phyloP scores from a whole-genome alignment of 2,329 filamentous ascomycete genomes.

The Paraconiothyrium brasiliense region DNA sequence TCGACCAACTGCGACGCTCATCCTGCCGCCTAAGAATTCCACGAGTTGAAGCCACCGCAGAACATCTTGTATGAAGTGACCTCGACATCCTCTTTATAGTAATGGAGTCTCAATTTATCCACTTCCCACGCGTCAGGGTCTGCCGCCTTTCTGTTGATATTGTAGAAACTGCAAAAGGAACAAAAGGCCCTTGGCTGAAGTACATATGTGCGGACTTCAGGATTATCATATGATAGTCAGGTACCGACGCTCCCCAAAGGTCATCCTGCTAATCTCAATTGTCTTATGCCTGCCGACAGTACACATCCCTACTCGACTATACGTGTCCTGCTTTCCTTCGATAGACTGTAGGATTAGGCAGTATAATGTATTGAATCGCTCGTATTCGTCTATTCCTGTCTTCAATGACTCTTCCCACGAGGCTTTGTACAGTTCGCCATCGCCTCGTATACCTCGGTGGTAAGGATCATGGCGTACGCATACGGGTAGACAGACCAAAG shows the following conservation, averaged over 20 bases:
- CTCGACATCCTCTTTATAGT: no score
- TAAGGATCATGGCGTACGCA: slow-evolving; percentile 7
- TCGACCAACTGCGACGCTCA: no score
- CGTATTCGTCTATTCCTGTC: slow-evolving; percentile 6
- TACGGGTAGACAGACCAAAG: slow-evolving; percentile 5
- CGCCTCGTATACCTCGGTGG: background rate
- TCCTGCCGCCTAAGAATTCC: no score
- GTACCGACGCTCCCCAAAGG: background rate
- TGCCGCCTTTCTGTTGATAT: no score
- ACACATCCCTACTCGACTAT: slow-evolving; percentile 10
- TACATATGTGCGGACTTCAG: no score
- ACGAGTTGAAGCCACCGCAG: no score
- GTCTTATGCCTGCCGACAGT: slow-evolving; percentile 1
- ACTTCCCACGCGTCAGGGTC: no score
- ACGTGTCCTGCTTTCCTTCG: background rate
- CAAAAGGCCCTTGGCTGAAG: no score
- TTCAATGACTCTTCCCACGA: background rate
- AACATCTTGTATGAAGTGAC: no score
- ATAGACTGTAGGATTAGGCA: slow-evolving; percentile 4
- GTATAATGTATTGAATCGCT: slow-evolving; percentile 3
- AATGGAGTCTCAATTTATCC: no score
- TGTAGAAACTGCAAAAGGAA: no score
- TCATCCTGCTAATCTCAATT: slow-evolving; percentile 5
- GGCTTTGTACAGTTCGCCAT: slow-evolving; percentile 1
- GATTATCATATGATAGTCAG: background rate